Evolutionary conservation across 2,329 filamentous ascomycete genomes (phyloP), one percentile per base, ranked within the genome.

Genomic region (Albifimbria verrucaria): DNA sequence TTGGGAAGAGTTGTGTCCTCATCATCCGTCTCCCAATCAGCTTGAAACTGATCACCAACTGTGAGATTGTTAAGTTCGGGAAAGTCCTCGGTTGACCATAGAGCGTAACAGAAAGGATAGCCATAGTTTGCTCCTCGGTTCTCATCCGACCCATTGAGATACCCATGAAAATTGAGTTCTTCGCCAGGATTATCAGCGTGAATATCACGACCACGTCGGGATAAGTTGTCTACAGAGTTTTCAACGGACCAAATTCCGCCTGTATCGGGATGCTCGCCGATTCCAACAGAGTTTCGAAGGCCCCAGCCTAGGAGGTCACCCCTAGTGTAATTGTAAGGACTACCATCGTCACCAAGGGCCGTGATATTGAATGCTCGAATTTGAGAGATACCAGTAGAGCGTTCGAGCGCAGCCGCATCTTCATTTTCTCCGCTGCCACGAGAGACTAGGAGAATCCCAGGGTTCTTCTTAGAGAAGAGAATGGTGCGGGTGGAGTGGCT

Each of bases 141-240:
- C 11, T 57, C 63, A 0, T 58, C 57, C 7, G 67, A 59, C 11
- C 67, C 62, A 54, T 68, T 67, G 46, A 89, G 72, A 53, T 77
- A 79, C 3, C 88, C 87, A 55, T 88, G 82, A 65, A 82, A 89
- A 68, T 91, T 90, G 65, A 92, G 69, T 68, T 91, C 86, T 64
- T 91, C 88, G 17, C 78, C 88, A 0, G 88, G 88, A 61, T 91
- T 91, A 60, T 88, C 76, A 55, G 81, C 67, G 59, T 88, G 83
- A 43, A 89, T 78, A 55, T 88, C 83, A 17, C 75, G 59, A 10
- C 79, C 80, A 46, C 77, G 68, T 24, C 87, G 77, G 15, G 70
- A 69, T 17, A 90, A 74, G 28, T 87, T 68, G 66, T 90, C 87
- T 7, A 83, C 83, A 2, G 82, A 86, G 68, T 91, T 91, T 68